A percentile compares a stretch with the other conserved stretches of the same genome.
phyloP scores from a whole-genome alignment of 768 basidiomycete species.

The Tylopilus vinaceipallidus region DNA sequence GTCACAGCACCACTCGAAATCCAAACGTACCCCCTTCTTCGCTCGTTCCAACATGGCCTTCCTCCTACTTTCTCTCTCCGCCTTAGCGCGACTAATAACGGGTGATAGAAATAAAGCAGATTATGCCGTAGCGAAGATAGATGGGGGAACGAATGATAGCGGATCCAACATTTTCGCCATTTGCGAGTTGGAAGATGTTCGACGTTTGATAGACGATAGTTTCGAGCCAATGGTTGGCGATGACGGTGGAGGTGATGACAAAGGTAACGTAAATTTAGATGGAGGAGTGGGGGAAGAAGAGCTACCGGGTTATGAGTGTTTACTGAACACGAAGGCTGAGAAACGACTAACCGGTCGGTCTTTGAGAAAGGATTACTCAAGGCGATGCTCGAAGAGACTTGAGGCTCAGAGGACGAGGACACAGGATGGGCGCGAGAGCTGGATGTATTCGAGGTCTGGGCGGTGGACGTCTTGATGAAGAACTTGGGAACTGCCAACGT shows the following conservation, averaged over 20 bases:
- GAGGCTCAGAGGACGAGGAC: constrained; percentile 9
- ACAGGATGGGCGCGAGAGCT: constrained; percentile 1
- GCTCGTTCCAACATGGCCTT: constrained; percentile 72
- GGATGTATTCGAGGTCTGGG: constrained; percentile 7
- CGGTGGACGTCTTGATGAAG: neutral
- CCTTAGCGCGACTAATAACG: constrained; percentile 61
- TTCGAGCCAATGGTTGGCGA: constrained; percentile 14
- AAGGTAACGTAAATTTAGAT: constrained; percentile 14
- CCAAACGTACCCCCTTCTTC: constrained; percentile 64
- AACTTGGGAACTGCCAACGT: constrained; percentile 8
- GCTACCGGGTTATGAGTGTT: constrained; percentile 69
- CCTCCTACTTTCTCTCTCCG: constrained; percentile 67
- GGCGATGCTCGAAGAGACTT: constrained; percentile 14
- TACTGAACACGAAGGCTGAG: constrained; percentile 36
- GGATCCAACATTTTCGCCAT: constrained; percentile 36
- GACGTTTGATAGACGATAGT: constrained; percentile 20
- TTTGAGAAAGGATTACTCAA: constrained; percentile 41
- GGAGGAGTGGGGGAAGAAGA: constrained; percentile 23
- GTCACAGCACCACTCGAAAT: neutral
- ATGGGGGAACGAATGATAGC: constrained; percentile 59
- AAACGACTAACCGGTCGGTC: constrained; percentile 61
- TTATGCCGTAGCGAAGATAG: constrained; percentile 69
- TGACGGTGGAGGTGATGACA: neutral
- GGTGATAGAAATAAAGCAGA: constrained; percentile 20
- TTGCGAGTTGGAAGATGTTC: constrained; percentile 33